phyloP scores from a whole-genome alignment of 2,329 filamentous ascomycete genomes.

The Neonectria punicea region DNA sequence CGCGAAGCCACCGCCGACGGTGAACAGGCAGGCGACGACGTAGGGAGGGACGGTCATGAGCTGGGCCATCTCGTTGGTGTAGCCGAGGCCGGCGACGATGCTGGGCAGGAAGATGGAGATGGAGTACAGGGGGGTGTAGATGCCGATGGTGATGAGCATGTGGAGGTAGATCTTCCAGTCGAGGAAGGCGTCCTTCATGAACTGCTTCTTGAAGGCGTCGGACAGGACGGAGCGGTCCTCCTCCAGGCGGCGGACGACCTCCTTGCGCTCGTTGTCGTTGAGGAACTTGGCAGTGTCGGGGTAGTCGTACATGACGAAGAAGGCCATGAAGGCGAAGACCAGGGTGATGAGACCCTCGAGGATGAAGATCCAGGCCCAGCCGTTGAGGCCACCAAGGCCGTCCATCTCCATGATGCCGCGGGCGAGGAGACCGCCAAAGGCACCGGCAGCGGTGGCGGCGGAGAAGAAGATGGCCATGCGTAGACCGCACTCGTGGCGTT shows the following conservation, averaged over 20 bases:
- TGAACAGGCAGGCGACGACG: slow-evolving; percentile 50
- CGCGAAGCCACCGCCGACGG: slow-evolving; percentile 53
- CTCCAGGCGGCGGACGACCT: slow-evolving; percentile 56
- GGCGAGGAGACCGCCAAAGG: slow-evolving; percentile 71
- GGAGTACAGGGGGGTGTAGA: slow-evolving; percentile 53
- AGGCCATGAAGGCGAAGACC: slow-evolving; percentile 58
- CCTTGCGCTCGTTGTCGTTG: slow-evolving; percentile 52
- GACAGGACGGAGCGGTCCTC: slow-evolving; percentile 59
- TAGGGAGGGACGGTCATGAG: slow-evolving; percentile 54
- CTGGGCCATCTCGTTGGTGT: slow-evolving; percentile 50
- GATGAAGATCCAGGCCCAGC: slow-evolving; percentile 87
- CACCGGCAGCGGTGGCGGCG: slow-evolving; percentile 67
- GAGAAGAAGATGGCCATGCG: slow-evolving; percentile 71
- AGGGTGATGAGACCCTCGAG: slow-evolving; percentile 67
- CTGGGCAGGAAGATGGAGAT: slow-evolving; percentile 52
- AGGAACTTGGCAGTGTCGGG: slow-evolving; percentile 64
- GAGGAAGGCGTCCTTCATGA: slow-evolving; percentile 64
- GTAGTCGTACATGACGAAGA: slow-evolving; percentile 68
- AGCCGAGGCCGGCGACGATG: slow-evolving; percentile 51
- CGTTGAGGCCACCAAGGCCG: slow-evolving; percentile 60
- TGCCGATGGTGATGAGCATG: slow-evolving; percentile 71
- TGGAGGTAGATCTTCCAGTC: slow-evolving; percentile 68
- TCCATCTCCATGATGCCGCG: slow-evolving; percentile 69
- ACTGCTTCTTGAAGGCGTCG: slow-evolving; percentile 68
- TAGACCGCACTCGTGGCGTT: slow-evolving; percentile 67